These are phyloP conservation scores for Phytophthora europaea DNA, from an alignment of 352 stramenopile genomes.

Conservation along the genomic window DNA sequence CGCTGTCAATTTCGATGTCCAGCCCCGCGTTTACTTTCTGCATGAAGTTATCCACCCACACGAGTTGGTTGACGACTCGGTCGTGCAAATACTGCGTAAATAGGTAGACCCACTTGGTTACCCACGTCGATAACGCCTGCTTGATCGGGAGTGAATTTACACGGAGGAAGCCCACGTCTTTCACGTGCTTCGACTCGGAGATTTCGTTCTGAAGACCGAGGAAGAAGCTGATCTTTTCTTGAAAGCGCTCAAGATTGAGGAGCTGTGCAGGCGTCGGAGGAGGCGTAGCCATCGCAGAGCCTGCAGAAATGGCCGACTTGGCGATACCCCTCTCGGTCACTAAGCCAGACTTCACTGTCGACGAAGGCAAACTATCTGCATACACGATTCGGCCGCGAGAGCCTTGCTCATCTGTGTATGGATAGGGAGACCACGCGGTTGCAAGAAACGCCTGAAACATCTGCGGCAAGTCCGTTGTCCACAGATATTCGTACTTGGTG, in stretches of 20 bases:
- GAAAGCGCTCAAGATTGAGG: constrained; percentile 87
- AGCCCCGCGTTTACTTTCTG: constrained; percentile 76
- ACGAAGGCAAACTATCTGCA: constrained; percentile 39
- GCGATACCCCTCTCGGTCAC: constrained; percentile 5
- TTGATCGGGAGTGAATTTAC: constrained; percentile 96
- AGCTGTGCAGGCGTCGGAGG: constrained; percentile 75
- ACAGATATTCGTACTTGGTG: constrained; percentile 94
- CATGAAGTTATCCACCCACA: constrained; percentile 92
- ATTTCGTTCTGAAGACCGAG: constrained; percentile 91
- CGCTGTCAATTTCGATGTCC: constrained; percentile 63
- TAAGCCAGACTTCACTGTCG: constrained; percentile 13
- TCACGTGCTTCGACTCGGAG: constrained; percentile 83
- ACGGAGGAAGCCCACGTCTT: constrained; percentile 93
- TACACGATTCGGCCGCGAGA: constrained; percentile 33
- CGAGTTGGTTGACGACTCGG: constrained; percentile 84
- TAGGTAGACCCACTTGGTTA: constrained; percentile 96
- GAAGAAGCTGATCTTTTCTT: constrained; percentile 93
- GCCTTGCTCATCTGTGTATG: constrained; percentile 32
- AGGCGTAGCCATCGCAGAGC: constrained; percentile 40
- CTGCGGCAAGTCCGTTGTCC: constrained; percentile 90
- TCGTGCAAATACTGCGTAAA: constrained; percentile 95
- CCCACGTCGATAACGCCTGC: constrained; percentile 94
- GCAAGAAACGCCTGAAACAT: constrained; percentile 91
- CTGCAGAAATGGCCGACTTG: constrained; percentile 25
- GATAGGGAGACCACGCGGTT: constrained; percentile 68